Evolutionary conservation across 2,329 filamentous ascomycete species (phyloP), one percentile per base, ranked within the genome.

Genomic region (Xylaria digitata): DNA sequence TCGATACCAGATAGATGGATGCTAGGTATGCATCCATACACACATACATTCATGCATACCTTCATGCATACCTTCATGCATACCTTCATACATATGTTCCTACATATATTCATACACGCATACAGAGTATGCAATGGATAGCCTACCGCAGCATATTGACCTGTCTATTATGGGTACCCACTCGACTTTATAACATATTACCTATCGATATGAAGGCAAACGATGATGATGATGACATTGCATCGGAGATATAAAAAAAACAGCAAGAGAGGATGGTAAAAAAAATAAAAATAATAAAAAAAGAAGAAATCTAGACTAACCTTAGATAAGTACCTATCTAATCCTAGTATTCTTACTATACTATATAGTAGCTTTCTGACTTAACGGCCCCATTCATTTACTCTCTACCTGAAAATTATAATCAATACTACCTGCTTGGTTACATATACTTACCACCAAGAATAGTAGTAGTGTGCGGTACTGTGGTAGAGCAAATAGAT

Each of bases 361-460:
- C 9, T 6, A 13, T 13, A 37, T 40, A 40, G 37, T 37, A 15
- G 11, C 37, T 40, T 40, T 45, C 30, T 61, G 15, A 32, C 23
- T 45, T 49, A 49, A 32, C n/a, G 2, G 13, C 42, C 7, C n/a
- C 42, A 9, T n/a, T 43, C 42, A 37, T 54, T 57, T 40, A 52
- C 54, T 57, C 46, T 46, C 54, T 19, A 32, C 54, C 42, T 21
- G 30, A 45, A 48, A 46, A 11, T 43, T 26, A 46, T 54, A 9
- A 40, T 42, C 34, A 48, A 40, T 40, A 56, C 32, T 37, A n/a
- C 50, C 23, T 43, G 23, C 13, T 9, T 42, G 34, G 9, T 5
- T 40, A 40, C 37, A 7, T 40, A 40, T 13, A 15, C 11, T 13
- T 19, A 46, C 21, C 15, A 48, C 45, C 26, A 48, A 40, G 37